Evolutionary conservation across 1,284 basidiomycete genomes (phyloP).

Genomic region (Ustilago shanxiensis): DNA sequence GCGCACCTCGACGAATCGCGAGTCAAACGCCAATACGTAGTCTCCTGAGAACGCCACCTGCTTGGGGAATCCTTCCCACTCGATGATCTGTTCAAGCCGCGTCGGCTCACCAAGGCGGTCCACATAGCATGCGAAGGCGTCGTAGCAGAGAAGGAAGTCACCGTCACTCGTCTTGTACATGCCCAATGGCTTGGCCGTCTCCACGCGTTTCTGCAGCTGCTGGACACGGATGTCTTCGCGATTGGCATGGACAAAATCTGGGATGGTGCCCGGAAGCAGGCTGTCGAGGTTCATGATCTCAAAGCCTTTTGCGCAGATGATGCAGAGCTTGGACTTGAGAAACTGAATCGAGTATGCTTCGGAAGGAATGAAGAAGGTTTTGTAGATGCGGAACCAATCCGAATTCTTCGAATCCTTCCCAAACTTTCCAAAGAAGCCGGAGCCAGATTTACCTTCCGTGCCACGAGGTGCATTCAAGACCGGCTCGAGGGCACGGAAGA

Average conservation of each 20-base stretch:
- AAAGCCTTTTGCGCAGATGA: constrained; percentile 92
- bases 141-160: constrained; percentile 92
- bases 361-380: constrained; percentile 91
- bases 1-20: constrained; percentile 91
- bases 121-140: constrained; percentile 86
- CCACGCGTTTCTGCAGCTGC: constrained; percentile 83
- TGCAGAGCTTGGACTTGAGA: constrained; percentile 88
- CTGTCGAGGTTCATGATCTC: constrained; percentile 85
- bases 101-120: constrained; percentile 62
- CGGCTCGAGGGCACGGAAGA: constrained; percentile 93
- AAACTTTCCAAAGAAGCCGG: constrained; percentile 77
- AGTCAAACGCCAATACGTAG: constrained; percentile 89
- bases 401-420: constrained; percentile 81
- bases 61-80: constrained; percentile 86
- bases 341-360: constrained; percentile 91
- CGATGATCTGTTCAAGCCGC: constrained; percentile 80
- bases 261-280: constrained; percentile 87
- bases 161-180: constrained; percentile 85
- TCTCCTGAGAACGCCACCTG: constrained; percentile 85
- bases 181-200: constrained; percentile 82
- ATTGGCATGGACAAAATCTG: constrained; percentile 74
- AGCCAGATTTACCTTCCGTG: constrained; percentile 77
- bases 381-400: constrained; percentile 92
- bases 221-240: constrained; percentile 80
- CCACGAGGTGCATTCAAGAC: constrained; percentile 83